Base-by-base conservation (phyloP, 495 filamentous ascomycete genomes). In the Entonaema liquescens region DNA sequence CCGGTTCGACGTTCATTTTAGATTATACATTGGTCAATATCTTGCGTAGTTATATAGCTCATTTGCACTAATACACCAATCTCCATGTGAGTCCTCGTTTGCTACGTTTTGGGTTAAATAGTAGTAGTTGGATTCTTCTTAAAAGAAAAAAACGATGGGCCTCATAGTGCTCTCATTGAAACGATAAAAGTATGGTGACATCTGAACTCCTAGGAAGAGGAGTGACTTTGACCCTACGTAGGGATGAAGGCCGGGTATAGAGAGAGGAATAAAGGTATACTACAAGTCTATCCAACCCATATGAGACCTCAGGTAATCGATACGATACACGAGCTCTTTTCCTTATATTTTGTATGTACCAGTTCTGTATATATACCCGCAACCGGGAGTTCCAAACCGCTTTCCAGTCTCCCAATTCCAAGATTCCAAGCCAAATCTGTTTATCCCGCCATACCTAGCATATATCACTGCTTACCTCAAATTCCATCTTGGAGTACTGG, bases 401-500 rank as follows among this genome's bases (percentile, higher is more conserved):
- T 47, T 9, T 47, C 11, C 42, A 12, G 11, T 23, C 19, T 21
- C 21, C 21, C 17, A 3, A 23, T 47, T 23, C 12, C 42, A 21
- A 47, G 19, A 1, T 23, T 19, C 9, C 8, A 19, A 11, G 12
- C 11, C 5, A 1, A 52, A n/a, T 17, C 49, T 28, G 15, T 17
- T 28, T 23, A 54, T 35, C n/a, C 38, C 31, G 36, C 15, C 53
- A 21, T 6, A 3, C 12, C 15, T 17, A 35, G n/a, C 29, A 56
- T 3, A 35, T 6, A 1, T 4, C 8, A 19, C 8, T 25, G 6
- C 53, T 12, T 56, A 72, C n/a, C 28, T 65, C 61, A 75, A 59
- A n/a, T 44, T 70, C 75, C 73, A 77, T 21, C 52, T 71, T 17
- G 73, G 70, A 11, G 73, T 75, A 9, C 68, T 75, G n/a, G 73